Evolutionary conservation across 148 eudicot genomes (phyloP).

Genomic region (Agrostemma githago): DNA sequence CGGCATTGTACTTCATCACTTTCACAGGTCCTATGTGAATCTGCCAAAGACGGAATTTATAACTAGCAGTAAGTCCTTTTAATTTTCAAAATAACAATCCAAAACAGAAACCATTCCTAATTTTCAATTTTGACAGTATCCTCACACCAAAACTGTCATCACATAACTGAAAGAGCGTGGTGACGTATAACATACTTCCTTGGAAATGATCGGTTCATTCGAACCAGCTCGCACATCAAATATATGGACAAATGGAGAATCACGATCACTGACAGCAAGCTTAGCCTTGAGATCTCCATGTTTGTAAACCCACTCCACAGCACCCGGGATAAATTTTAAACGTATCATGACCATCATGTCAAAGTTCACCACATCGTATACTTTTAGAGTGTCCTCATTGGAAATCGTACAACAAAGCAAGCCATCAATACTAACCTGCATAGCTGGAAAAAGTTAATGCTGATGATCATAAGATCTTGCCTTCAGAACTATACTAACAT

Average conservation of each 20-base stretch:
- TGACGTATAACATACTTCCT: constrained; percentile 46
- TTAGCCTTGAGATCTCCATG: constrained; percentile 89
- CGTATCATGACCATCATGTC: constrained; percentile 99
- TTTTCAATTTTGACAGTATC: not conserved
- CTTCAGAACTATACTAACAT: too few relatives aligned
- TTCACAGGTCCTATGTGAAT: constrained; percentile 74
- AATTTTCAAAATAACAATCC: not conserved
- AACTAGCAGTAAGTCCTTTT: constrained; percentile 1
- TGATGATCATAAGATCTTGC: not conserved
- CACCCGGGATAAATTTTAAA: constrained; percentile 69
- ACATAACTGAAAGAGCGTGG: not conserved
- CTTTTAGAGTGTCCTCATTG: constrained; percentile 73
- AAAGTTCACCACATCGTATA: constrained; percentile 92
- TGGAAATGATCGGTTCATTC: constrained; percentile 75
- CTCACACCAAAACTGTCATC: not conserved
- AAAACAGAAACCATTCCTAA: not conserved
- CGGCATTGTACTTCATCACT: constrained; percentile 82
- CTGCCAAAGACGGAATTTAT: constrained; percentile 32
- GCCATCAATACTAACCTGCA: constrained; percentile 96
- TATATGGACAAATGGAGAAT: constrained; percentile 76
- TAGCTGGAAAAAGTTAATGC: constrained; percentile 33
- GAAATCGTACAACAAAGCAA: constrained; percentile 95
- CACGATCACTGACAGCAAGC: constrained; percentile 82
- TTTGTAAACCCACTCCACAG: constrained; percentile 92
- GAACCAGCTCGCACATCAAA: constrained; percentile 88